Conservation (phyloP, 352 stramenopile species). For the Phytophthora megakarya region DNA sequence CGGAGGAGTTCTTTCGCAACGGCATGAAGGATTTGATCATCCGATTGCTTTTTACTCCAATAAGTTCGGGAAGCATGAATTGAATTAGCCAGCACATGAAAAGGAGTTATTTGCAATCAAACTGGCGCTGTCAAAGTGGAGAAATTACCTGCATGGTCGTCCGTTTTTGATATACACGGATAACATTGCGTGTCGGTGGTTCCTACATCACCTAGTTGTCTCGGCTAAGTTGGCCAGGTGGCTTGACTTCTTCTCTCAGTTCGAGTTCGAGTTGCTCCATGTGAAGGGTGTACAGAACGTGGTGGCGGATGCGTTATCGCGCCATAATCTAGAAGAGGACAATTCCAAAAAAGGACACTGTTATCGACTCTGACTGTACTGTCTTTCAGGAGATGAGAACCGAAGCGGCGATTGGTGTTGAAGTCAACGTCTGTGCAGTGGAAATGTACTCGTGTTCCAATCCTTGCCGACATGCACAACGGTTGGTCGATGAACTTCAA, state of each 20-base stretch:
- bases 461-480: too few relatives aligned
- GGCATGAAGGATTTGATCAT: not conserved
- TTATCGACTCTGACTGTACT: too few relatives aligned
- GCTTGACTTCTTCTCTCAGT: not conserved
- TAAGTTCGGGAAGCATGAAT: not conserved
- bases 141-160: not conserved
- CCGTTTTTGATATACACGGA: not conserved
- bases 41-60: not conserved
- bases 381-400: too few relatives aligned
- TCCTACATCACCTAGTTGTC: not conserved
- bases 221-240: not conserved
- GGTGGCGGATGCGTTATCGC: not conserved
- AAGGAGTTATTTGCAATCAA: slow-evolving; percentile 5
- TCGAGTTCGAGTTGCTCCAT: not conserved
- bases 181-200: slow-evolving; percentile 1
- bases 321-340: too few relatives aligned
- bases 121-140: not conserved
- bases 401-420: too few relatives aligned
- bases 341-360: too few relatives aligned
- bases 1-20: not conserved
- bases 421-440: too few relatives aligned
- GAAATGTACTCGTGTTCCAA: too few relatives aligned
- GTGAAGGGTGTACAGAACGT: not conserved
- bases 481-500: too few relatives aligned
- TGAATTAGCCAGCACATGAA: not conserved